These are phyloP conservation scores for Aristolochia contorta DNA, from an alignment of 164 flowering plant genomes.

Conservation along the genomic window DNA sequence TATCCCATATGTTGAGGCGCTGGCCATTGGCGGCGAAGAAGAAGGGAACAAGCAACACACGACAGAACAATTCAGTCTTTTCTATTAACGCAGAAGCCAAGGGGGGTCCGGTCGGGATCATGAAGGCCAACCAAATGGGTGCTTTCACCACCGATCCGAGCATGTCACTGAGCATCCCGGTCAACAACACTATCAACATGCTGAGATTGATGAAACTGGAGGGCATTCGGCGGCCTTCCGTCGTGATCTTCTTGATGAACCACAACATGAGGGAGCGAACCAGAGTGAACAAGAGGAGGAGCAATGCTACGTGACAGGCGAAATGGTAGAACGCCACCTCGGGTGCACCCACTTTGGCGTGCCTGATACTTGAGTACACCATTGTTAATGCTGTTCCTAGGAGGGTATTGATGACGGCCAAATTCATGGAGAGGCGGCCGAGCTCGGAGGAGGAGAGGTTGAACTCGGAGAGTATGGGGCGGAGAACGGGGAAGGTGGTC, in stretches of 20 bases:
- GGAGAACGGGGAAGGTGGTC: conserved; percentile 31
- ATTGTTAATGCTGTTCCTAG: conserved; percentile 6
- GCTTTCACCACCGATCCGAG: neutral
- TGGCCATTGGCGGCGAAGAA: neutral
- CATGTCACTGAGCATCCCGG: neutral
- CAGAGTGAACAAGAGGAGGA: neutral
- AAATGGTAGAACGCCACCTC: conserved; percentile 10
- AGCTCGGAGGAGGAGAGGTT: conserved; percentile 58
- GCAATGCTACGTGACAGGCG: conserved; percentile 16
- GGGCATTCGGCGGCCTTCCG: conserved; percentile 19
- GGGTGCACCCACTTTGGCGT: neutral
- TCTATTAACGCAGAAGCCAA: neutral
- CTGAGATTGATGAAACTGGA: neutral
- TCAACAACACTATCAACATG: neutral
- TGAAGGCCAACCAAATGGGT: neutral
- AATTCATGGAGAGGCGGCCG: conserved; percentile 38
- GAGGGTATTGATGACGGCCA: conserved; percentile 22
- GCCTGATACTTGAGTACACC: neutral
- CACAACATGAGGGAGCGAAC: conserved; percentile 14
- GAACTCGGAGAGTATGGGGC: conserved; percentile 35
- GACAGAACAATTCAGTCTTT: neutral
- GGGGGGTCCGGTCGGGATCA: neutral
- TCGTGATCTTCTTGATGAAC: conserved; percentile 34
- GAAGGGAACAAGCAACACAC: neutral
- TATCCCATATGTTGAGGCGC: neutral